phyloP scores from a whole-genome alignment of 1,139 yeast genomes.

The Hyphopichia khmerensis region DNA sequence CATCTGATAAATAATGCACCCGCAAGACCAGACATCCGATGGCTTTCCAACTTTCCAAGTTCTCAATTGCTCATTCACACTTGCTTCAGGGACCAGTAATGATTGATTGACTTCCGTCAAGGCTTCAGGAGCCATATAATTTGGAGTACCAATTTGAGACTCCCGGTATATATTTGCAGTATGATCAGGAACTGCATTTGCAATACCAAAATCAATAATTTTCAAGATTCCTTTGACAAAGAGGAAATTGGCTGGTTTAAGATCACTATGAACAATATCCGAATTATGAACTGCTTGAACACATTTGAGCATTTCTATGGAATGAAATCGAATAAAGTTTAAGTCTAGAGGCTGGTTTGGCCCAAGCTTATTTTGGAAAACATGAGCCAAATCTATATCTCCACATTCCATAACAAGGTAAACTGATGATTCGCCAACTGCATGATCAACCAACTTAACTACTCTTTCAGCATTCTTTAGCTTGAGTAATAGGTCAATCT shows the following conservation, averaged over 20 bases:
- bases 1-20: slow-evolving; percentile 95
- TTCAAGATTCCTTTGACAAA: slow-evolving; percentile 83
- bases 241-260: slow-evolving; percentile 93
- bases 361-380: slow-evolving; percentile 57
- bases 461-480: slow-evolving; percentile 69
- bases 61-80: slow-evolving; percentile 19
- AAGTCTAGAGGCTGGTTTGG: slow-evolving; percentile 57
- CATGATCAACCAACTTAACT: slow-evolving; percentile 74
- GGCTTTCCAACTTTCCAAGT: slow-evolving; percentile 94
- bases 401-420: slow-evolving; percentile 93
- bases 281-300: slow-evolving; percentile 84
- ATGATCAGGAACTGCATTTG: slow-evolving; percentile 90
- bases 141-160: slow-evolving; percentile 92
- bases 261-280: slow-evolving; percentile 90
- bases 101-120: slow-evolving; percentile 58
- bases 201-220: slow-evolving; percentile 94
- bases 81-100: slow-evolving; percentile 12
- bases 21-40: slow-evolving; percentile 97
- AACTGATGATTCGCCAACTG: slow-evolving; percentile 62
- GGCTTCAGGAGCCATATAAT: slow-evolving; percentile 98
- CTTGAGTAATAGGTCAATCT: slow-evolving; percentile 69
- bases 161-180: slow-evolving; percentile 89
- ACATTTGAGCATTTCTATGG: slow-evolving; percentile 78
- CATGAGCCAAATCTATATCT: slow-evolving; percentile 85
- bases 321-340: slow-evolving; percentile 78